Evolutionary conservation across 441 rosid genomes (phyloP).

Genomic region (Arabidopsis hybrid): DNA sequence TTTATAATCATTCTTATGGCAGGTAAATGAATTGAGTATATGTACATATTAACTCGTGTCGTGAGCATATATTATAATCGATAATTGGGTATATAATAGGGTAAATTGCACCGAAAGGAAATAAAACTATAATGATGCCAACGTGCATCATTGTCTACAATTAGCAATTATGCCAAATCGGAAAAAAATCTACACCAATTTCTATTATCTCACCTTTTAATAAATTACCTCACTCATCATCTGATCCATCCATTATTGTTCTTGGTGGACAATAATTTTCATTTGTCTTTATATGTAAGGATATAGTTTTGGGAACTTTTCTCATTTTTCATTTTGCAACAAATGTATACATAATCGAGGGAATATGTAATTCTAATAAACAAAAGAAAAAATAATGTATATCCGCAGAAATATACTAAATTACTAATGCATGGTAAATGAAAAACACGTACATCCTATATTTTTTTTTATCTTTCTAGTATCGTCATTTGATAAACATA

Average conservation of each 20-base stretch:
- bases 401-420: too few species aligned
- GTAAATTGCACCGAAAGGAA: slow-evolving; percentile 41
- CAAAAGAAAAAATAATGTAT: neutral
- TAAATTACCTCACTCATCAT: slow-evolving; percentile 38
- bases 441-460: neutral
- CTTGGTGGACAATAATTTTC: slow-evolving; percentile 45
- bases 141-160: slow-evolving; percentile 37
- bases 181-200: slow-evolving; percentile 26
- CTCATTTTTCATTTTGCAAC: neutral
- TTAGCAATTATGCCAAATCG: slow-evolving; percentile 39
- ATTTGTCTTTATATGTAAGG: slow-evolving; percentile 37
- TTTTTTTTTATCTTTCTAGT: neutral
- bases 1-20: slow-evolving; percentile 11
- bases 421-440: too few species aligned
- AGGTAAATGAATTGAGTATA: slow-evolving; percentile 9
- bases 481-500: slow-evolving; percentile 1
- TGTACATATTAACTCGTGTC: slow-evolving; percentile 29
- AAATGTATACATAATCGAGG: neutral
- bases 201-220: slow-evolving; percentile 29
- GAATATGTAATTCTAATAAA: neutral
- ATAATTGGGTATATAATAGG: slow-evolving; percentile 15
- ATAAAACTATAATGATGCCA: slow-evolving; percentile 36
- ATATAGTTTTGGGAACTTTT: slow-evolving; percentile 1
- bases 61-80: slow-evolving; percentile 44
- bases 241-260: slow-evolving; percentile 41